Base-by-base conservation (phyloP, 352 stramenopile genomes). In the Phytopythium montanum region DNA sequence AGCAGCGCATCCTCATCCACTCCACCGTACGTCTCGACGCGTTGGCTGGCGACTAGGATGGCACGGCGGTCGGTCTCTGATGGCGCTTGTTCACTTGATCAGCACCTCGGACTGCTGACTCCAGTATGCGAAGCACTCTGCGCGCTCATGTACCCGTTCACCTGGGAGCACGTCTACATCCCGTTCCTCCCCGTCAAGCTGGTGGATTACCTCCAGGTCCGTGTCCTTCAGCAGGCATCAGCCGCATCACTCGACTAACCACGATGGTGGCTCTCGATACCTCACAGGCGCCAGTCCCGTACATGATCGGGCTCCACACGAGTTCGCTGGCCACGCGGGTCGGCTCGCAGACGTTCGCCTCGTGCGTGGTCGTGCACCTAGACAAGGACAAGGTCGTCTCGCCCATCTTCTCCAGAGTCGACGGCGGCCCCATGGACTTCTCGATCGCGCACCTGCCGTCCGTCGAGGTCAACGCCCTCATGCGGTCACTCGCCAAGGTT, bases 131-230 rank as follows among this genome's bases (percentile, higher is more conserved):
- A 96, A 62, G 86, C 88, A 9, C 70, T 95, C 12, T 80, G 67
- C 44, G 73, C 81, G n/a, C 63, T 96, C 42, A 61, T 96, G 33
- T 95, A 89, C 56, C 88, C 88, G 5, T 93, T 96, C 38, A 73
- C 56, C 1, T 96, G 87, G 86, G 79, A 89, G 46, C 87, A 96
- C 64, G 86, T 94, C 25, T 95, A 92, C 67, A 86, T 95, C 13
- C 86, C 88, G 19, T 87, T 95, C 38, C 79, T 94, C 2, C 88
- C 88, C 0, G 70, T 88, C 38, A 81, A 88, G 59, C 61, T 96
- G 36, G 87, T 94, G 48, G 81, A 96, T 52, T 95, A 94, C 58
- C 60, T 96, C 10, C 79, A 91, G 56, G 78, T 88, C 59, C 14
- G 66, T 60, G 19, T 36, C 13, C n/a, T 50, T 9, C 26, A 50